phyloP scores from a whole-genome alignment of 106 monocot species.

The Dendrobium catenatum region DNA sequence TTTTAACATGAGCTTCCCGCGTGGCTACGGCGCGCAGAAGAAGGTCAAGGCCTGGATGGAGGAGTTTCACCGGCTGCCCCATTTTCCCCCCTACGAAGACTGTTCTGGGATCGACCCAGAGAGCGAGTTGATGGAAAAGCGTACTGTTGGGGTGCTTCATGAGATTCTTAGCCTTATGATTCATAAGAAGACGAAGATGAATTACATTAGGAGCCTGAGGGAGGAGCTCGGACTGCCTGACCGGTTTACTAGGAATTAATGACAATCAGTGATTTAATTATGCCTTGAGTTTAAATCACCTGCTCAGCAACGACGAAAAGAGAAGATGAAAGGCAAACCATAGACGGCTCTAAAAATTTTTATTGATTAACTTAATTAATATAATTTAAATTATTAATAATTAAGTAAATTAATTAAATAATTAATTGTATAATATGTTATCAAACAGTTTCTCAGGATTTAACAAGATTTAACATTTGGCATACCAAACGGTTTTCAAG shows the following conservation, averaged over 20 bases:
- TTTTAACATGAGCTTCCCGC: conserved; percentile 69
- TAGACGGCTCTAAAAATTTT: too few species aligned
- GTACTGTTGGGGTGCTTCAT: conserved; percentile 73
- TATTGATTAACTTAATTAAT: too few species aligned
- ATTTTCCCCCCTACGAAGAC: conserved; percentile 89
- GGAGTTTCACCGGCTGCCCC: conserved; percentile 73
- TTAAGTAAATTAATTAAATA: too few species aligned
- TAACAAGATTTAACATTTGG: too few species aligned
- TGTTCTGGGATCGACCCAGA: conserved; percentile 63
- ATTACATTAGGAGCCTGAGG: conserved; percentile 67
- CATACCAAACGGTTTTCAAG: too few species aligned
- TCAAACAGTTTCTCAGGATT: too few species aligned
- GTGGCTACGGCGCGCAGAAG: conserved; percentile 61
- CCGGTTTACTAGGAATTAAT: conserved; percentile 48
- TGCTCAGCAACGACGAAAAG: too few species aligned
- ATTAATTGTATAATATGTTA: too few species aligned
- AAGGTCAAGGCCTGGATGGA: conserved; percentile 95
- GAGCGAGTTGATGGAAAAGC: conserved; percentile 90
- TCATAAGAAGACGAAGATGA: conserved; percentile 87
- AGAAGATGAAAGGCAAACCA: too few species aligned
- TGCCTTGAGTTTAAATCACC: too few species aligned
- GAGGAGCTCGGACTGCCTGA: conserved; percentile 74
- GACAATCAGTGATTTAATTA: too few species aligned
- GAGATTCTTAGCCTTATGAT: conserved; percentile 80
- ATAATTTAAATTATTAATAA: too few species aligned